These are phyloP conservation scores for Cyclanthera cordifolia DNA, from an alignment of 306 rosid genomes.

Conservation along the genomic window DNA sequence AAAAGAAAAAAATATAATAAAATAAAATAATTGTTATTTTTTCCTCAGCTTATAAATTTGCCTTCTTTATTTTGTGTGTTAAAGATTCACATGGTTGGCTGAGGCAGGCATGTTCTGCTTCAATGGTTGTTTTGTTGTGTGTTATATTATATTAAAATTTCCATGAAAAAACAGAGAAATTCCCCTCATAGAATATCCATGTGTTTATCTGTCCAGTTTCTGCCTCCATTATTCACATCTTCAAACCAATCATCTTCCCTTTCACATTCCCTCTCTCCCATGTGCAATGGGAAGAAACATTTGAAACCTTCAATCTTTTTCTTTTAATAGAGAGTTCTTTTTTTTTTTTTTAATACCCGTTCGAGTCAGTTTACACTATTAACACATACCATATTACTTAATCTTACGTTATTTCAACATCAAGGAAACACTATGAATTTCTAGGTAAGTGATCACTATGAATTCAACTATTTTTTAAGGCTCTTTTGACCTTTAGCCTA, in stretches of 20 bases:
- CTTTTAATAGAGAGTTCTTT: too few species aligned
- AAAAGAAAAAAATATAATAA: too few species aligned
- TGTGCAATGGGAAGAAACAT: background rate
- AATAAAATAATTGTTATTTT: too few species aligned
- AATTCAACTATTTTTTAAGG: too few species aligned
- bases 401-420: too few species aligned
- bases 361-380: too few species aligned
- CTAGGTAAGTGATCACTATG: too few species aligned
- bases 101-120: background rate
- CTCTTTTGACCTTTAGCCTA: too few species aligned
- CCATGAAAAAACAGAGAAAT: background rate
- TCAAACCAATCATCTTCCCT: background rate
- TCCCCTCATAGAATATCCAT: background rate
- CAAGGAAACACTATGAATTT: too few species aligned
- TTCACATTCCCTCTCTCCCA: too few species aligned
- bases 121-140: background rate
- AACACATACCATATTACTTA: too few species aligned
- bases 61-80: background rate
- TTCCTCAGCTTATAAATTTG: background rate
- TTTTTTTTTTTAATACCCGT: too few species aligned
- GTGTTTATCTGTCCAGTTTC: background rate
- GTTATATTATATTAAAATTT: background rate
- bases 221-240: background rate
- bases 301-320: background rate
- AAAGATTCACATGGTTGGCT: background rate